Evolutionary conservation across 2,329 filamentous ascomycete genomes (phyloP), one percentile per base, ranked within the genome.

Genomic region (Sporothrix phasma): DNA sequence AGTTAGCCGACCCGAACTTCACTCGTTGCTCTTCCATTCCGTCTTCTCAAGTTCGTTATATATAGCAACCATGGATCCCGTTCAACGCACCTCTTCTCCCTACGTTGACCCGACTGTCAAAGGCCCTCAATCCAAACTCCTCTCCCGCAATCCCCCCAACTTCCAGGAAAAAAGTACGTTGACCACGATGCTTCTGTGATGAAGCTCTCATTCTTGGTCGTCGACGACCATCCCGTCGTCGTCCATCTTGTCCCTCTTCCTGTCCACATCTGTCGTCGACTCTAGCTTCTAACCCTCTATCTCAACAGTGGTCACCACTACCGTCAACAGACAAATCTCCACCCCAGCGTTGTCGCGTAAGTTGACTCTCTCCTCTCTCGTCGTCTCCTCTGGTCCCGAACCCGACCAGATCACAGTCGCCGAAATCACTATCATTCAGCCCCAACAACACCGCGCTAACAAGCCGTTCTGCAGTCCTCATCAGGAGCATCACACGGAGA

Each of bases 261-360:
- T 17, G 26, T 6, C 29, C 17, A 19, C n/a, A 51, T 34, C 47
- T 51, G 51, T 63, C 31, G 19, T 24, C 53, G 22, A 51, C 41
- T 49, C 70, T 64, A 65, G 63, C 58, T 64, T 17, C 64, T 64
- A 53, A 66, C 58, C 45, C 34, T 34, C 22, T 22, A 63, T 53
- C 22, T n/a, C 24, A 58, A 58, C 68, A 83, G 81, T 85, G 81
- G 76, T 82, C 75, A 71, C 75, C 73, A 81, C 76, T 72, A 82
- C 80, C 74, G 84, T 97, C 74, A 96, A 97, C 86, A 93, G 82
- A 97, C 92, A 72, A 85, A 85, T 72, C 88, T 96, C 71, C 92
- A 96, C 84, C 92, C 92, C 68, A 81, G 86, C 76, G 92, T 92
- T 87, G 88, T 97, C 70, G 83, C 89, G 90, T 95, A 84, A 77